These are phyloP conservation scores for Auricularia sp. DNA, from an alignment of 768 basidiomycete genomes.

Conservation along the genomic window DNA sequence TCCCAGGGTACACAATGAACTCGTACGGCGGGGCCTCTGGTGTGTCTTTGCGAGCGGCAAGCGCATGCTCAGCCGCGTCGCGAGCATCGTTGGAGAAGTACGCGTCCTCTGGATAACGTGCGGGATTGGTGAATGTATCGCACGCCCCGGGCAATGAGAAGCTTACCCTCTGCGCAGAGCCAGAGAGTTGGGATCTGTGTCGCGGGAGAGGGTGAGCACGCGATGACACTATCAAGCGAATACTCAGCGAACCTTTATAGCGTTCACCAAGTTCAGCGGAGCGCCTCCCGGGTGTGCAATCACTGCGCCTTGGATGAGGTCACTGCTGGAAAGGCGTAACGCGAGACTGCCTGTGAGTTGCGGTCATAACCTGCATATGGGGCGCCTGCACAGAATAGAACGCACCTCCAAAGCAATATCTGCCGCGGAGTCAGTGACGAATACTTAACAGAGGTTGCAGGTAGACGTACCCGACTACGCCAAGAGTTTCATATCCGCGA, in stretches of 20 bases:
- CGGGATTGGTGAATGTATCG: conserved; percentile 2
- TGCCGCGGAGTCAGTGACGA: conserved; percentile 6
- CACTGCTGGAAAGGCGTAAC: conserved; percentile 19
- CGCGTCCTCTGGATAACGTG: conserved; percentile 21
- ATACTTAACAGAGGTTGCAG: background rate
- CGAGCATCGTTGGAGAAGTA: conserved; percentile 18
- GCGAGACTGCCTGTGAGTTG: conserved; percentile 16
- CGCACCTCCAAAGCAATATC: conserved; percentile 31
- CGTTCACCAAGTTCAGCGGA: conserved; percentile 23
- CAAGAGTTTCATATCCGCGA: conserved; percentile 30
- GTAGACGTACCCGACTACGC: conserved; percentile 29
- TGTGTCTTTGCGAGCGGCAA: conserved; percentile 19
- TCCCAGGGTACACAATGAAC: conserved; percentile 28
- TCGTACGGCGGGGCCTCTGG: conserved; percentile 8
- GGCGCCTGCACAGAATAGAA: background rate
- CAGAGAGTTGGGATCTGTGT: conserved; percentile 18
- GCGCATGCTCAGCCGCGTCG: conserved; percentile 19
- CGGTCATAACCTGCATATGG: background rate
- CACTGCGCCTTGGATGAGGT: conserved; percentile 27
- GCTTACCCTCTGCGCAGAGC: conserved; percentile 27
- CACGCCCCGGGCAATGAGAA: no score
- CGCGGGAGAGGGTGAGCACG: background rate
- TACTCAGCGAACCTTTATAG: conserved; percentile 20
- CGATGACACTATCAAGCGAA: background rate
- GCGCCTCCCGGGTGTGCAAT: conserved; percentile 31